These are phyloP conservation scores for Acephala macrosclerotiorum DNA, from an alignment of 2,329 filamentous ascomycete genomes.

Conservation along the genomic window DNA sequence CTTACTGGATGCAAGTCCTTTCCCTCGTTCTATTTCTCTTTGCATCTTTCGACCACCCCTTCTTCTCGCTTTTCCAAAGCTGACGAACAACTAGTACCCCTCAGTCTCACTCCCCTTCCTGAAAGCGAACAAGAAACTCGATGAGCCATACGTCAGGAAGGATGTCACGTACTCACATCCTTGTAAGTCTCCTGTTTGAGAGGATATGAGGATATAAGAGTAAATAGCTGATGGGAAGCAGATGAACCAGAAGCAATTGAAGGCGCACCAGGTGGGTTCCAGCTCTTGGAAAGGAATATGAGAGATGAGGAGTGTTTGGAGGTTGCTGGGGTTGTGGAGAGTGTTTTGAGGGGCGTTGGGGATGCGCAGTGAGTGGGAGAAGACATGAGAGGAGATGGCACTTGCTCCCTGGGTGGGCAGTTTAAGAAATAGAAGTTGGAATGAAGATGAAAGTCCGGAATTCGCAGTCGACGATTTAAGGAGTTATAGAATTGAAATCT, in stretches of 20 bases:
- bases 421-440: no score
- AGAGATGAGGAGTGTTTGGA: slow-evolving; percentile 19
- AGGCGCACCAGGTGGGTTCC: slow-evolving; percentile 15
- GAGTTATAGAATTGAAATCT: no score
- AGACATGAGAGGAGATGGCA: no score
- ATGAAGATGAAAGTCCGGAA: no score
- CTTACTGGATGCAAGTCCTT: slow-evolving; percentile 54
- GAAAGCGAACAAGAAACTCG: slow-evolving; percentile 50
- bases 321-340: slow-evolving; percentile 5
- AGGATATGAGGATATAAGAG: slow-evolving; percentile 5
- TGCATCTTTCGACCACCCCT: background rate
- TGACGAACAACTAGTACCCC: slow-evolving; percentile 51
- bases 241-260: slow-evolving; percentile 15
- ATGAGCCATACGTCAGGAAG: slow-evolving; percentile 36
- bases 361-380: no score
- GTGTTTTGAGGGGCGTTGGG: background rate
- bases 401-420: no score
- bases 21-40: background rate
- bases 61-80: background rate
- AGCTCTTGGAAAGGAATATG: slow-evolving; percentile 15
- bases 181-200: slow-evolving; percentile 20
- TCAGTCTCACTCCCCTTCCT: slow-evolving; percentile 56
- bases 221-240: background rate
- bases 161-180: slow-evolving; percentile 16
- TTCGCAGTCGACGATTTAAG: no score